phyloP scores from a whole-genome alignment of 2,329 filamentous ascomycete species.

The Fusarium sp. region DNA sequence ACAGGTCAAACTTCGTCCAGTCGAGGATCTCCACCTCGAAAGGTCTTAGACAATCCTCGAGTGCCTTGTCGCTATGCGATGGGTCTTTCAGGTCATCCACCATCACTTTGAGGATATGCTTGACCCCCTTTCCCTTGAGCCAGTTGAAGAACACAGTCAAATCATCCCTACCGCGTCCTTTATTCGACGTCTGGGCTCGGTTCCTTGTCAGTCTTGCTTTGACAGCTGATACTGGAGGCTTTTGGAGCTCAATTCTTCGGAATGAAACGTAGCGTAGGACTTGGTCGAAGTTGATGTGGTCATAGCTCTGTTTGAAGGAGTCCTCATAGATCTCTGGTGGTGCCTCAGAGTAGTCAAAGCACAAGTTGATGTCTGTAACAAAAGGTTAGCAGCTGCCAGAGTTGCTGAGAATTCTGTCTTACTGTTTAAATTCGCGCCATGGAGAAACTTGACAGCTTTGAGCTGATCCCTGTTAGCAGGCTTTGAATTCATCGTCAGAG shows the following conservation, averaged over 20 bases:
- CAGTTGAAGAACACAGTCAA: conserved; percentile 15
- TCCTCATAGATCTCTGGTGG: background rate
- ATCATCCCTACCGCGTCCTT: background rate
- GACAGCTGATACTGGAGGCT: background rate
- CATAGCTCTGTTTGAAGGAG: background rate
- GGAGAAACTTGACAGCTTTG: background rate
- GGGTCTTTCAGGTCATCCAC: conserved; percentile 1
- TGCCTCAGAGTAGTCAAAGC: background rate
- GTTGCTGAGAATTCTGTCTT: background rate
- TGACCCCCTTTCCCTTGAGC: conserved; percentile 5
- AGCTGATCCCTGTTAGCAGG: background rate
- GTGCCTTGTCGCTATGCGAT: conserved; percentile 7
- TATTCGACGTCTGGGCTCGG: background rate
- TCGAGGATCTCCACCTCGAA: conserved; percentile 13
- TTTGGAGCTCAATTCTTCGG: background rate
- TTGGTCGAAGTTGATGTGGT: background rate
- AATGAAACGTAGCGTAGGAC: background rate
- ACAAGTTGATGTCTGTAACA: background rate
- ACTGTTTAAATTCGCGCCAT: background rate
- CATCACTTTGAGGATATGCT: background rate
- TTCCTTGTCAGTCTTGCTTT: background rate
- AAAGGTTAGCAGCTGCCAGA: background rate
- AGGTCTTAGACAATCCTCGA: background rate
- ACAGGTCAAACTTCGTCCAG: conserved; percentile 5
- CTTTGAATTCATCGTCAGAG: background rate